phyloP scores from a whole-genome alignment of 345 rosid species.

The Microthlaspi erraticum region DNA sequence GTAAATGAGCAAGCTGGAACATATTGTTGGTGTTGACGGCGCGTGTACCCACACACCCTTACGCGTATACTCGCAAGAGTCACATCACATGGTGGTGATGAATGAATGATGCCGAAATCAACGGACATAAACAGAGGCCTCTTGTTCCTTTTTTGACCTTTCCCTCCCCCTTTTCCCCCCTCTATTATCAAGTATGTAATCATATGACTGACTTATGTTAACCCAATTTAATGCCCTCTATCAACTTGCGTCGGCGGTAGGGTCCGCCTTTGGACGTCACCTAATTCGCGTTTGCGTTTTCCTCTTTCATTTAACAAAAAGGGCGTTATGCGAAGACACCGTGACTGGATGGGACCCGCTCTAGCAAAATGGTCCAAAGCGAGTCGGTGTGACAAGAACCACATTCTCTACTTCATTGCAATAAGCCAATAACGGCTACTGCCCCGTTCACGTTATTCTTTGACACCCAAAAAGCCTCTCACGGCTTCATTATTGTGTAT shows the following conservation, averaged over 20 bases:
- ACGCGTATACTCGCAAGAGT: neutral
- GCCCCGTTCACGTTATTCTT: slow-evolving; percentile 9
- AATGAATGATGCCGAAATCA: slow-evolving; percentile 13
- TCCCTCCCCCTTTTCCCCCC: neutral
- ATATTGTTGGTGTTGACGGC: slow-evolving; percentile 20
- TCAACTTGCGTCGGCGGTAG: slow-evolving; percentile 35
- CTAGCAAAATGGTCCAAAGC: neutral
- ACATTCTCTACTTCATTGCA: neutral
- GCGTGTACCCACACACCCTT: slow-evolving; percentile 21
- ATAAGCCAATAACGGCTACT: slow-evolving; percentile 42
- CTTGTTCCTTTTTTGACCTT: slow-evolving; percentile 33
- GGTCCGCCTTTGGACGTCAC: slow-evolving; percentile 8
- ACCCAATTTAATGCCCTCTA: slow-evolving; percentile 16
- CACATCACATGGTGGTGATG: slow-evolving; percentile 36
- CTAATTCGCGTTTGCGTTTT: neutral
- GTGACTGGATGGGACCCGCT: slow-evolving; percentile 26
- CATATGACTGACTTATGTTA: slow-evolving; percentile 28
- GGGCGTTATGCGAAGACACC: neutral
- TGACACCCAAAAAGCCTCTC: too few relatives aligned
- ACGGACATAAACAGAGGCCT: slow-evolving; percentile 38
- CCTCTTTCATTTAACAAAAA: too few relatives aligned
- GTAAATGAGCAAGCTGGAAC: neutral
- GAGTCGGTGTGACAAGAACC: slow-evolving; percentile 30
- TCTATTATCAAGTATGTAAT: neutral
- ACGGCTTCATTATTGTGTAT: too few relatives aligned